Conservation (phyloP, 164 flowering plant species). For the Nymphaea colorata region DNA sequence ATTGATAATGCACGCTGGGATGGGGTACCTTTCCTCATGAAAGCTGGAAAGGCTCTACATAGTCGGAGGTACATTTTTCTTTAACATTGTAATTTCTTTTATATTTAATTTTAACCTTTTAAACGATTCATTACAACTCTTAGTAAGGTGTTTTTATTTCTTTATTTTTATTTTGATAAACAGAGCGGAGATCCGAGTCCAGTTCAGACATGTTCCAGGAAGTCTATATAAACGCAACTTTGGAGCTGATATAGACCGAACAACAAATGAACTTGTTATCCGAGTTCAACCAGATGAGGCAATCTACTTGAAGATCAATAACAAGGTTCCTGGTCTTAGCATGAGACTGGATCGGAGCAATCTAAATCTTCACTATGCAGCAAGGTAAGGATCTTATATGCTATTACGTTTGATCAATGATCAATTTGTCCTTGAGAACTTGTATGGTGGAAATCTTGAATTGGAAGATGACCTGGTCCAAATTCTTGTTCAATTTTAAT, state of each 20-base stretch:
- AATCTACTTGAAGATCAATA: constrained; percentile 67
- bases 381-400: constrained; percentile 28
- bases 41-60: constrained; percentile 77
- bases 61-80: constrained; percentile 27
- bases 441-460: background rate
- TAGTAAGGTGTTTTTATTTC: background rate
- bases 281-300: constrained; percentile 86
- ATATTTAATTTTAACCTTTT: background rate
- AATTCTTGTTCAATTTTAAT: too few relatives aligned
- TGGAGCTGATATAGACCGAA: constrained; percentile 57
- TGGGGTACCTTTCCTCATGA: constrained; percentile 89
- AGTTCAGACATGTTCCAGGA: constrained; percentile 88
- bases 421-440: background rate
- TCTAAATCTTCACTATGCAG: constrained; percentile 58
- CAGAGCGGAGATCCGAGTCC: constrained; percentile 90
- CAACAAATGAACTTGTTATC: constrained; percentile 79
- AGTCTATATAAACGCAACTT: constrained; percentile 52
- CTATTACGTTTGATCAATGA: background rate
- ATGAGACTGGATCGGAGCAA: constrained; percentile 72
- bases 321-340: constrained; percentile 81
- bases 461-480: too few relatives aligned
- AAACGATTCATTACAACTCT: background rate
- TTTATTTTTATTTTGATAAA: too few relatives aligned
- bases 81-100: background rate
- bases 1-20: constrained; percentile 90